Percentiles rank a stretch among this genome's conserved stretches.
Conservation (phyloP, 768 basidiomycete species). For the Trametes cubensis region DNA sequence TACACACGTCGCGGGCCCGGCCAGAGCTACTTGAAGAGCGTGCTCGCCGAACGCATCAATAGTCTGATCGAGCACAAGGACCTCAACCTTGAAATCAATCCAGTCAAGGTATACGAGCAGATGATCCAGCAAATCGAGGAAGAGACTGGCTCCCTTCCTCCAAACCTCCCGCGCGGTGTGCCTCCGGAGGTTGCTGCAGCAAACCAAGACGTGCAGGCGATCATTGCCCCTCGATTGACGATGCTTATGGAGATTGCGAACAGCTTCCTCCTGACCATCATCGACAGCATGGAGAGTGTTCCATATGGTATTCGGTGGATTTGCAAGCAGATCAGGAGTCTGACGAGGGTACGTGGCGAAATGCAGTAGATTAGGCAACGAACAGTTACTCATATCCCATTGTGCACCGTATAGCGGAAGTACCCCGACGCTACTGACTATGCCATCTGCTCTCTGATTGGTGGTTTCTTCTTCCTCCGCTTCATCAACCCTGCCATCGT, state of each 20-base stretch:
- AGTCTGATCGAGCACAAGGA: conserved; percentile 99
- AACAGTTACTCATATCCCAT: conserved; percentile 12
- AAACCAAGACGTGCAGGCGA: conserved; percentile 94
- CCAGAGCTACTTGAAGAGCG: conserved; percentile 97
- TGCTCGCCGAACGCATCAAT: conserved; percentile 97
- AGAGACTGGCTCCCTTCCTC: conserved; percentile 89
- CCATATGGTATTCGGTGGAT: conserved; percentile 99
- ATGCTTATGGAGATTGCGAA: conserved; percentile 99
- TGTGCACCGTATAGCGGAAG: conserved; percentile 67
- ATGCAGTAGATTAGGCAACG: background rate
- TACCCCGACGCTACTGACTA: conserved; percentile 99
- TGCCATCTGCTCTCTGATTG: conserved; percentile 97
- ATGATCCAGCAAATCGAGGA: conserved; percentile 99
- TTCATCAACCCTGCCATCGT: conserved; percentile 99
- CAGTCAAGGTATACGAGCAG: conserved; percentile 99
- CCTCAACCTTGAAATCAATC: conserved; percentile 98
- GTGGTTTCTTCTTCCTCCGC: conserved; percentile 99
- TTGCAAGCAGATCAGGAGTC: conserved; percentile 97
- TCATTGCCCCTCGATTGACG: conserved; percentile 93
- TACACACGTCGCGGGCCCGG: conserved; percentile 98
- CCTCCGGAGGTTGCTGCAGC: conserved; percentile 93
- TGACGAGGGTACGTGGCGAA: conserved; percentile 74
- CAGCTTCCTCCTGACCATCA: conserved; percentile 95
- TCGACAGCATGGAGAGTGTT: conserved; percentile 97
- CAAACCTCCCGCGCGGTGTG: conserved; percentile 90